Evolutionary conservation across 352 stramenopile species (phyloP).

Genomic region (Globisporangium acanthophoron): DNA sequence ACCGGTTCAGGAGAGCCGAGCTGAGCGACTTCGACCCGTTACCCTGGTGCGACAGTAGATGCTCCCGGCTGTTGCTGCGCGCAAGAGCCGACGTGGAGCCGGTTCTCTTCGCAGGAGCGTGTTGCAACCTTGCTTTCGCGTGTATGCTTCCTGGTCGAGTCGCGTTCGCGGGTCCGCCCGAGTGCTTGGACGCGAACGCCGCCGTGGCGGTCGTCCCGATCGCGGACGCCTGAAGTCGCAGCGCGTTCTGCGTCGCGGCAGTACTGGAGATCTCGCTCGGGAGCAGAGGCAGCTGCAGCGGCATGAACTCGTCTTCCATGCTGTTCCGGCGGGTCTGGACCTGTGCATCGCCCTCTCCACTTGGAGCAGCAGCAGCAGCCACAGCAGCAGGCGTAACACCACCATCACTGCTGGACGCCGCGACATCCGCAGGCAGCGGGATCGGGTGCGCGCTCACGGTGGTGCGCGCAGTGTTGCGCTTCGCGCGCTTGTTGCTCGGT

Average conservation of each 20-base stretch:
- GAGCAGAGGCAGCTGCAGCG: constrained; percentile 35
- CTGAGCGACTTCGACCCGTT: not conserved
- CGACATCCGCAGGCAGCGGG: constrained; percentile 7
- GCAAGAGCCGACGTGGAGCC: not conserved
- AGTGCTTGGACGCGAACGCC: too few relatives aligned
- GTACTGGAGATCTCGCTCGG: constrained; percentile 13
- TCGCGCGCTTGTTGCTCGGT: constrained; percentile 23
- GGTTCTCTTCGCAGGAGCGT: not conserved
- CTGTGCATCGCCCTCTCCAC: not conserved
- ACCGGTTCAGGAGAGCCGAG: constrained; percentile 23
- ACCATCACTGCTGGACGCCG: not conserved
- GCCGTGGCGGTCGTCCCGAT: not conserved
- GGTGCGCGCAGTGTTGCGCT: constrained; percentile 3
- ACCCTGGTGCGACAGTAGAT: not conserved
- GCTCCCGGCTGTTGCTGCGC: not conserved
- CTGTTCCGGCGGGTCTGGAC: not conserved
- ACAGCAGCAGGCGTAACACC: too few relatives aligned
- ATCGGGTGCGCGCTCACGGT: not conserved
- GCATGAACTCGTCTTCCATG: constrained; percentile 38
- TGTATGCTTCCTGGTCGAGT: not conserved
- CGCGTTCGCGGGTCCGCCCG: too few relatives aligned
- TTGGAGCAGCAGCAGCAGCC: not conserved
- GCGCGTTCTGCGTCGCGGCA: too few relatives aligned
- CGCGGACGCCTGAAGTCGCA: not conserved
- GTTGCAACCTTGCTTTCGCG: not conserved